Evolutionary conservation across 2,329 filamentous ascomycete genomes (phyloP), one percentile per base, ranked within the genome.

Genomic region (Ceratocystis albifundus): DNA sequence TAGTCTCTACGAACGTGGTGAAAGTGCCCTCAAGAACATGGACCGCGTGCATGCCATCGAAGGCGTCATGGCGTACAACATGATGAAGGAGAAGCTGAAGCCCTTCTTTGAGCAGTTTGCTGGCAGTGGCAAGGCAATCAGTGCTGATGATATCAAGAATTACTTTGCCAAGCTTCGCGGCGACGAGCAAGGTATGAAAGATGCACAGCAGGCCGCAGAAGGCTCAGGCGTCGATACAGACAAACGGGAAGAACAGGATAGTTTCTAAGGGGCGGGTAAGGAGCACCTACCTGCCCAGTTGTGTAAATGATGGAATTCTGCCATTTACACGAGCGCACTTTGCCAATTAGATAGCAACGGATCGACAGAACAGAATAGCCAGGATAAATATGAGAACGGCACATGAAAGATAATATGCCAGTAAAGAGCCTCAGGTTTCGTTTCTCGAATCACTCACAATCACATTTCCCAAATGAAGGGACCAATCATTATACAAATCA

Each of bases 1-100:
- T 59, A 94, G 88, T 69, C 80, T 99, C 1, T 85, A 95, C 44
- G 92, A 97, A 62, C 89, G 91, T 20, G 94, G 94, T 61, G 94
- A 99, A 77, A 93, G 90, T 61, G 93, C 92, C 0, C 82, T 99
- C 32, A 90, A 87, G 74, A 95, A 90, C 71, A 87, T 99, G 66
- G 94, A 99, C 74, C 88, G 94, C 1, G 93, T 97, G 6, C 83
- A 87, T 15, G 94, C 94, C 3, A 96, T 99, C 66, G 89, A 99
- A 75, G 94, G 94, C 17, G 93, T 96, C 59, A 96, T 97, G 91
- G 93, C 92, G 0, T 99, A 97, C 76, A 96, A 97, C 72, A 88
- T 96, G 72, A 82, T 99, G 68, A 94, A 95, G 73, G 92, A 97
- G 73, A 92, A 93, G 74, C 85, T 99, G n/a, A 96, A 93, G 79